phyloP scores from a whole-genome alignment of 2,329 filamentous ascomycete species.

The Bipolaris victoriae region DNA sequence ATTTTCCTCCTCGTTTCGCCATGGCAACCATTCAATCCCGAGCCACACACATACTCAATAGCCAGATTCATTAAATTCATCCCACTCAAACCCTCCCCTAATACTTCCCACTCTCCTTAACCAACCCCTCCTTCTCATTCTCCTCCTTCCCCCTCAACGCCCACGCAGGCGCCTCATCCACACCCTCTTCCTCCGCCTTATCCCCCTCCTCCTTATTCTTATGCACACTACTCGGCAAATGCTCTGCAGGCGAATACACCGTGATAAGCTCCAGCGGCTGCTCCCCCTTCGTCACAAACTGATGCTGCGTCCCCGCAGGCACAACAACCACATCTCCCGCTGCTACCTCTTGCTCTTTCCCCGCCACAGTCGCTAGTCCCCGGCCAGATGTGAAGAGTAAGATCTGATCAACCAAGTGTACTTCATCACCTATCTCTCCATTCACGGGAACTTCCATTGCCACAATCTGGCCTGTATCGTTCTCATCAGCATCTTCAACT shows the following conservation, averaged over 20 bases:
- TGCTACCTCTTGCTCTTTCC: constrained; percentile 63
- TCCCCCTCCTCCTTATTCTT: constrained; percentile 68
- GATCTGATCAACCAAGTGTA: constrained; percentile 68
- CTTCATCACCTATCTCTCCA: constrained; percentile 71
- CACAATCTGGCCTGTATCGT: constrained; percentile 58
- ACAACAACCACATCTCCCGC: constrained; percentile 66
- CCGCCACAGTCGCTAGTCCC: constrained; percentile 64
- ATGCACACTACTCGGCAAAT: constrained; percentile 65
- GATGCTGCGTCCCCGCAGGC: constrained; percentile 69
- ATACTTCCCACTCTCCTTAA: constrained; percentile 53
- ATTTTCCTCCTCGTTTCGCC: too few species aligned
- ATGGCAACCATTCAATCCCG: too few species aligned
- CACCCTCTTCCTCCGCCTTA: constrained; percentile 65
- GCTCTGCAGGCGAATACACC: constrained; percentile 68
- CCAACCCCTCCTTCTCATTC: constrained; percentile 63
- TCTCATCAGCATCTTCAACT: background rate
- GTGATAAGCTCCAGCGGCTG: constrained; percentile 67
- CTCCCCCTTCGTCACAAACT: constrained; percentile 67
- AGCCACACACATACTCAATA: too few species aligned
- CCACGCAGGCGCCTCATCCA: constrained; percentile 67
- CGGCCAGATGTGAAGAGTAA: constrained; percentile 67
- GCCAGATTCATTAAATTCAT: background rate
- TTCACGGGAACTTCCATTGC: constrained; percentile 69
- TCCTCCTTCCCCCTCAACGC: constrained; percentile 61
- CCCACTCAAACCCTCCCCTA: constrained; percentile 1